Percentiles rank a stretch among this genome's conserved stretches.
Evolutionary conservation across 129 eudicot species (phyloP).

Genomic region (Flaveria ramosissima): DNA sequence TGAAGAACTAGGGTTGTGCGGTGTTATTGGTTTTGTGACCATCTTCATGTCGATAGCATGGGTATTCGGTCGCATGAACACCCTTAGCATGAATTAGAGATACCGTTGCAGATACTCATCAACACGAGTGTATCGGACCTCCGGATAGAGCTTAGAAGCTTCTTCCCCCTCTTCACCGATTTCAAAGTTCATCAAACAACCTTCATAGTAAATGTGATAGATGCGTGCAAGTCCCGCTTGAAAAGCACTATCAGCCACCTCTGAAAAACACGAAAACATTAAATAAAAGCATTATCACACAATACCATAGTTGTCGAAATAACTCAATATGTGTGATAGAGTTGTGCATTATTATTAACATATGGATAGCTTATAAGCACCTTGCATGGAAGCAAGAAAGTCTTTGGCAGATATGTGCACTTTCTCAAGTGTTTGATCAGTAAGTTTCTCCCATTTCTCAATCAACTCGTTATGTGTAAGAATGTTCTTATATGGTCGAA

Average conservation of each 20-base stretch:
- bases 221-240: conserved; percentile 65
- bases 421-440: conserved; percentile 33
- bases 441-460: conserved; percentile 46
- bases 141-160: conserved; percentile 68
- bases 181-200: conserved; percentile 61
- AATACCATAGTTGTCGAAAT: neutral
- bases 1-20: no score
- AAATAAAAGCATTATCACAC: neutral
- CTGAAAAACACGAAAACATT: neutral
- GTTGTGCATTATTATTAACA: no score
- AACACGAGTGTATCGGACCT: conserved; percentile 55
- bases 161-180: conserved; percentile 55
- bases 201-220: conserved; percentile 68
- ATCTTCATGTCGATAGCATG: no score
- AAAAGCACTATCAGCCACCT: conserved; percentile 24
- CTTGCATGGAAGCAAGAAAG: conserved; percentile 38
- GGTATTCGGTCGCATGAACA: no score
- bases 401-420: conserved; percentile 37
- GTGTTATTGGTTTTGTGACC: no score
- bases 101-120: conserved; percentile 52
- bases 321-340: neutral
- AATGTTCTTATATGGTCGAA: conserved; percentile 42
- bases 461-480: conserved; percentile 40
- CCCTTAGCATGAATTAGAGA: neutral
- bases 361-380: conserved; percentile 1